phyloP scores from a whole-genome alignment of 2,329 filamentous ascomycete genomes.

The Leptographium lundbergii region DNA sequence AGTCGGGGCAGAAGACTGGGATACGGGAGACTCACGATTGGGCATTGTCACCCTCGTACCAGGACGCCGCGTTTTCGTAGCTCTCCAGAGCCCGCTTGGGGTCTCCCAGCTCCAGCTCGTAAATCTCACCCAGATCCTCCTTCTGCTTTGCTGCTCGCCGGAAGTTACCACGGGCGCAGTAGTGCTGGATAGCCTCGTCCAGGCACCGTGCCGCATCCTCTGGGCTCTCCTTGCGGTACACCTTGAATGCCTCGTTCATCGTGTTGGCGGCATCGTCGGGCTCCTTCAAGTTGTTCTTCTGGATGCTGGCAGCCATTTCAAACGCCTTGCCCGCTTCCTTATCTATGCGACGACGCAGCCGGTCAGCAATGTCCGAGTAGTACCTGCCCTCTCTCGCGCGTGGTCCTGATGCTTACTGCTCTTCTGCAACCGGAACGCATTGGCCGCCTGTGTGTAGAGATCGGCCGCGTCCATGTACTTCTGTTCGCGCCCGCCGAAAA shows the following conservation, averaged over 20 bases:
- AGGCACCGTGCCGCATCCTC: slow-evolving; percentile 72
- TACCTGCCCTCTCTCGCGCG: neutral
- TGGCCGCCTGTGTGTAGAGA: slow-evolving; percentile 75
- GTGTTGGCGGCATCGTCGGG: slow-evolving; percentile 87
- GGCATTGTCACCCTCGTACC: slow-evolving; percentile 82
- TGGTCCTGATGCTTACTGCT: slow-evolving; percentile 43
- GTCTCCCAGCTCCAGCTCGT: slow-evolving; percentile 71
- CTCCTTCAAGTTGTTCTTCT: slow-evolving; percentile 71
- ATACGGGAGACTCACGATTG: slow-evolving; percentile 47
- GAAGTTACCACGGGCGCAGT: slow-evolving; percentile 82
- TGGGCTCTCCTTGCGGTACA: slow-evolving; percentile 76
- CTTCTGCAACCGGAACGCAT: slow-evolving; percentile 82
- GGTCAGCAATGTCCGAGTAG: neutral
- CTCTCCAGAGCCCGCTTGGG: slow-evolving; percentile 64
- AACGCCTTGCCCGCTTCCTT: slow-evolving; percentile 80
- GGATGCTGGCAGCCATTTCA: slow-evolving; percentile 72
- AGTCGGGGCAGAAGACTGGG: neutral
- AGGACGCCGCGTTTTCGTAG: slow-evolving; percentile 75
- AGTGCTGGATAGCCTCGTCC: slow-evolving; percentile 69
- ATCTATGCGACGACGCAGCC: slow-evolving; percentile 32
- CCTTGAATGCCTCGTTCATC: slow-evolving; percentile 84
- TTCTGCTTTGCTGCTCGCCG: slow-evolving; percentile 81
- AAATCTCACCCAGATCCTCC: slow-evolving; percentile 77
- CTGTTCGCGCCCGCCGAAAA: slow-evolving; percentile 77
- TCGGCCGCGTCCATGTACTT: slow-evolving; percentile 87